Evolutionary conservation across 2,329 filamentous ascomycete species (phyloP).

Genomic region (Fusarium beomiforme): DNA sequence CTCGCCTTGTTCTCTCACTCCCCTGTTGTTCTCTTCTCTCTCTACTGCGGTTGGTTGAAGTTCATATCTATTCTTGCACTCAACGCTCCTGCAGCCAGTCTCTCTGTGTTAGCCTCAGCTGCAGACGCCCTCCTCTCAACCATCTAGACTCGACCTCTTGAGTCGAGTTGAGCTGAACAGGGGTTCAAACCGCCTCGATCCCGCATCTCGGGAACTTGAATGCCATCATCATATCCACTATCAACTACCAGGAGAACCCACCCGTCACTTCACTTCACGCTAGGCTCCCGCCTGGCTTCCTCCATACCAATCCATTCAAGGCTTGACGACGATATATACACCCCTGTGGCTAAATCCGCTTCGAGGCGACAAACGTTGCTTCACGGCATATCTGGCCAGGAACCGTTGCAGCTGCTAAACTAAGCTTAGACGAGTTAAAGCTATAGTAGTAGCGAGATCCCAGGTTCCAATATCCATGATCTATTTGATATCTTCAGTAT

Average conservation of each 20-base stretch:
- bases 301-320: conserved; percentile 9
- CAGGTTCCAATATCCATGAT: conserved; percentile 14
- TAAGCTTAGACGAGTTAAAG: conserved; percentile 11
- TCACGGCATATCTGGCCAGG: conserved; percentile 14
- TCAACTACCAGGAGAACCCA: neutral
- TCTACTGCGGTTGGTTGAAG: neutral
- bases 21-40: neutral
- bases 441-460: conserved; percentile 3
- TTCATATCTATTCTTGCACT: neutral
- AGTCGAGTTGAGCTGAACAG: neutral
- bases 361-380: conserved; percentile 11
- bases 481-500: conserved; percentile 10
- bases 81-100: neutral
- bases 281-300: conserved; percentile 20
- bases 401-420: conserved; percentile 26
- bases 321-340: conserved; percentile 17
- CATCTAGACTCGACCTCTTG: neutral
- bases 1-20: neutral
- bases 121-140: neutral
- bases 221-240: conserved; percentile 32
- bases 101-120: conserved; percentile 27
- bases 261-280: neutral
- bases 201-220: conserved; percentile 9
- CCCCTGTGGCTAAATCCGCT: conserved; percentile 13
- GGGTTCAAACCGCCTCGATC: neutral